Percentiles rank a stretch among this genome's conserved stretches.
phyloP scores from a whole-genome alignment of 129 eudicot species.

The Flaveria robusta region DNA sequence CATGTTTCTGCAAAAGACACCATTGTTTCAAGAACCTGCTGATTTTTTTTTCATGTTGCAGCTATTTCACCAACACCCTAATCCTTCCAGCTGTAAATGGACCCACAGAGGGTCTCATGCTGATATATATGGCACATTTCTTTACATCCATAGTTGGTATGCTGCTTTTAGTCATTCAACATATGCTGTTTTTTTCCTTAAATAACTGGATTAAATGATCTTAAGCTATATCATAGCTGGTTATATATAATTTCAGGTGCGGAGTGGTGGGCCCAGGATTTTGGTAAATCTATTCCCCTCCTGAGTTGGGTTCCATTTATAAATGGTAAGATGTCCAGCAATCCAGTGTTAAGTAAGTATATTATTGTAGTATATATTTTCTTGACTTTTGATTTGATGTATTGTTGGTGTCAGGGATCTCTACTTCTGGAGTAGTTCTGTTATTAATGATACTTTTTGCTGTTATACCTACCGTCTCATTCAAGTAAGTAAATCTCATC shows the following conservation, averaged over 20 bases:
- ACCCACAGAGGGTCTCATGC: constrained; percentile 95
- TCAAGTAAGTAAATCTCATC: constrained; percentile 60
- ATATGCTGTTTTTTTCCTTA: not conserved
- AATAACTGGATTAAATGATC: not conserved
- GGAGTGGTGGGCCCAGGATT: constrained; percentile 91
- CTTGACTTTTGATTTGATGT: constrained; percentile 8
- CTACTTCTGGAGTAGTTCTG: constrained; percentile 57
- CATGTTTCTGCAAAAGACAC: not conserved
- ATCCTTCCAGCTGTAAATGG: constrained; percentile 92
- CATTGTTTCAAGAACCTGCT: constrained; percentile 1
- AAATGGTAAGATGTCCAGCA: constrained; percentile 48
- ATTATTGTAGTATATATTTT: not conserved
- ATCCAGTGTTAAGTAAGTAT: not conserved
- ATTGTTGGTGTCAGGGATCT: constrained; percentile 53
- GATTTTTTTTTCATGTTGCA: constrained; percentile 36
- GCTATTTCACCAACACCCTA: constrained; percentile 91
- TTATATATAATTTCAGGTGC: constrained; percentile 57
- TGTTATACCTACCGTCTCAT: constrained; percentile 78
- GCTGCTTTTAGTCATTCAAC: not conserved
- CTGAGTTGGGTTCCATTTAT: constrained; percentile 83
- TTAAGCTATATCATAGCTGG: not conserved
- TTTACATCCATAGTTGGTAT: constrained; percentile 88
- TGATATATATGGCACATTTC: constrained; percentile 74
- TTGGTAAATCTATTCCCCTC: constrained; percentile 78
- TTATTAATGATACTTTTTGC: constrained; percentile 66